phyloP scores from a whole-genome alignment of 768 basidiomycete species.

The Mrakia gelida region DNA sequence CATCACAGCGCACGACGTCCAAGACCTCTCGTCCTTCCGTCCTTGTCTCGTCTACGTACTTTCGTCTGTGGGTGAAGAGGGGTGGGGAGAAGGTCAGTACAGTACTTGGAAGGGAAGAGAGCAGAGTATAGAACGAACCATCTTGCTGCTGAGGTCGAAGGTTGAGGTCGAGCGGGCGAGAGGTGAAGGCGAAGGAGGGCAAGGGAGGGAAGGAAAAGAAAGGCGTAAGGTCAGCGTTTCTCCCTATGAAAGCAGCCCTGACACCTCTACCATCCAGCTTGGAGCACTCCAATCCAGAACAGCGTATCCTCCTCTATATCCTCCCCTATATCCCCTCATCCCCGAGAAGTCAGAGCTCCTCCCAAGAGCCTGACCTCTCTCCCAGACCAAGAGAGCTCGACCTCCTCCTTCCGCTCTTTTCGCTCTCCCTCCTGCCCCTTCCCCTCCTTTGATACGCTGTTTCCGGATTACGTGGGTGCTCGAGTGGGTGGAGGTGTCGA shows the following conservation, averaged over 20 bases:
- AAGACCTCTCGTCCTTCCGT: background rate
- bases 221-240: conserved; percentile 8
- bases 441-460: background rate
- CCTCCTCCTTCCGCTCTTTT: background rate
- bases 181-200: background rate
- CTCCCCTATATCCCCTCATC: background rate
- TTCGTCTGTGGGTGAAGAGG: background rate
- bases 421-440: no score
- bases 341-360: background rate
- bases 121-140: background rate
- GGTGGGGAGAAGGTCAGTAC: background rate
- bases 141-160: conserved; percentile 5
- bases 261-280: background rate
- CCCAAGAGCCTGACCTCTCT: background rate
- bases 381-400: background rate
- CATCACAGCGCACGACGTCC: background rate
- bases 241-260: background rate
- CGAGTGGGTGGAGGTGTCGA: background rate
- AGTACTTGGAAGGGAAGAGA: background rate
- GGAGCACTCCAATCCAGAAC: background rate
- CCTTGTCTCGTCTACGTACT: background rate
- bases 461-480: background rate
- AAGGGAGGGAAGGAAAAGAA: background rate
- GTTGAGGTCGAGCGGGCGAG: background rate
- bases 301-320: background rate